These are phyloP conservation scores for Coprinopsis sp. DNA, from an alignment of 768 basidiomycete genomes.

Conservation along the genomic window DNA sequence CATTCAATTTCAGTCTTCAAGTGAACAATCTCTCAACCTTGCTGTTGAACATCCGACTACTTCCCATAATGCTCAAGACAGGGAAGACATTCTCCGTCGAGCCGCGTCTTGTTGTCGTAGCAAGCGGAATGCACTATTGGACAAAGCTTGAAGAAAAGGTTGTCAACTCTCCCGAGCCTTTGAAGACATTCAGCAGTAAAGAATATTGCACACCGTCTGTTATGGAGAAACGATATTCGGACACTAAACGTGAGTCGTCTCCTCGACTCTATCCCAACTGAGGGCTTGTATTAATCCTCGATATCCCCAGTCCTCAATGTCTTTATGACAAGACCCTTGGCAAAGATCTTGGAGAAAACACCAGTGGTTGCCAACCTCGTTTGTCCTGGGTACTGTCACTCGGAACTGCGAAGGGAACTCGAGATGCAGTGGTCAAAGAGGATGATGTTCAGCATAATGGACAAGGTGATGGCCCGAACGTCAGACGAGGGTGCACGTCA, in stretches of 20 bases:
- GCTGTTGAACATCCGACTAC: constrained; percentile 33
- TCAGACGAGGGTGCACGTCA: constrained; percentile 36
- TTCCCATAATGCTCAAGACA: constrained; percentile 36
- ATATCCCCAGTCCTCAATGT: constrained; percentile 34
- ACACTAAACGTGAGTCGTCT: constrained; percentile 4
- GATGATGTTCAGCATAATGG: constrained; percentile 22
- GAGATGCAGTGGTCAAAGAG: constrained; percentile 12
- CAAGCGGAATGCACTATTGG: constrained; percentile 36
- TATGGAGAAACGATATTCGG: constrained; percentile 2
- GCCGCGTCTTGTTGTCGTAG: constrained; percentile 34
- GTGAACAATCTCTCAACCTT: constrained; percentile 38
- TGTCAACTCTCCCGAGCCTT: constrained; percentile 18
- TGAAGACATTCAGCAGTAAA: constrained; percentile 24
- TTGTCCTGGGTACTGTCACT: constrained; percentile 41
- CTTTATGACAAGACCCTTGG: constrained; percentile 36
- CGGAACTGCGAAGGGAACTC: constrained; percentile 26
- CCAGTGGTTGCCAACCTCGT: constrained; percentile 32
- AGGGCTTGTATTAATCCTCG: neutral
- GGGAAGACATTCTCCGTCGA: constrained; percentile 20
- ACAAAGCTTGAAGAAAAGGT: constrained; percentile 18
- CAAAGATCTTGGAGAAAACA: constrained; percentile 23
- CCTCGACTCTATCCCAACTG: neutral
- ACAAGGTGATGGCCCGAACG: constrained; percentile 29
- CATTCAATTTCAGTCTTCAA: constrained; percentile 31
- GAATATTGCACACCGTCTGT: constrained; percentile 21